Evolutionary conservation across 2,329 filamentous ascomycete genomes (phyloP).

Genomic region (Fusarium oxysporum): DNA sequence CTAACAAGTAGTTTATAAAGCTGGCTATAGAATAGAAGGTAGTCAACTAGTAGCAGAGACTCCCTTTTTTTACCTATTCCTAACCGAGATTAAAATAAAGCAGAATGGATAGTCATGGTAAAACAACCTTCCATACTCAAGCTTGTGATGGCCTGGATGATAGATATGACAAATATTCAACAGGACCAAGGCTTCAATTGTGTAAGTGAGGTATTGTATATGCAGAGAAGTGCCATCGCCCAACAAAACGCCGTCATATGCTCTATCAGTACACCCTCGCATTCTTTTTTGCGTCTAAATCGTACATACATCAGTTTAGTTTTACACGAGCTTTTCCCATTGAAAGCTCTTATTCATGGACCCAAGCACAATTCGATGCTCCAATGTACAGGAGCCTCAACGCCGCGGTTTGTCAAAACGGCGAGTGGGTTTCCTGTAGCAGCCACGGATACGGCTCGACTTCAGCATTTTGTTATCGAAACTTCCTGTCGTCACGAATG

Average conservation of each 20-base stretch:
- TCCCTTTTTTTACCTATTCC: neutral
- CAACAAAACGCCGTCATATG: constrained; percentile 19
- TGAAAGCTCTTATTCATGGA: neutral
- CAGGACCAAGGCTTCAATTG: neutral
- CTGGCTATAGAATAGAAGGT: neutral
- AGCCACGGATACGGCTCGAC: too few species aligned
- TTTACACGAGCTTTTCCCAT: constrained; percentile 7
- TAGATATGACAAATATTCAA: neutral
- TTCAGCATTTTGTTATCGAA: too few species aligned
- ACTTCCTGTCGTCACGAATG: neutral
- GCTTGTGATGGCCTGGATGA: neutral
- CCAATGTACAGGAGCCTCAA: neutral
- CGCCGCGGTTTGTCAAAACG: neutral
- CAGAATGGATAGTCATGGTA: neutral
- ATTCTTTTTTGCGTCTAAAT: constrained; percentile 5
- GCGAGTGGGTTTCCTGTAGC: neutral
- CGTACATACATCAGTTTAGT: constrained; percentile 11
- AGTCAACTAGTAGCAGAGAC: neutral
- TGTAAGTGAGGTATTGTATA: neutral
- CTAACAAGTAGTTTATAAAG: neutral
- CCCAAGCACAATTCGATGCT: neutral
- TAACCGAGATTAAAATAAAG: neutral
- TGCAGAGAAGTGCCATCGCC: neutral
- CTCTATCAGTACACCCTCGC: neutral
- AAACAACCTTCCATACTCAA: neutral